Percentiles rank a stretch among this genome's conserved stretches.
These are phyloP conservation scores for Phaffia rhodozyma DNA, from an alignment of 1,284 basidiomycete genomes.

Conservation along the genomic window DNA sequence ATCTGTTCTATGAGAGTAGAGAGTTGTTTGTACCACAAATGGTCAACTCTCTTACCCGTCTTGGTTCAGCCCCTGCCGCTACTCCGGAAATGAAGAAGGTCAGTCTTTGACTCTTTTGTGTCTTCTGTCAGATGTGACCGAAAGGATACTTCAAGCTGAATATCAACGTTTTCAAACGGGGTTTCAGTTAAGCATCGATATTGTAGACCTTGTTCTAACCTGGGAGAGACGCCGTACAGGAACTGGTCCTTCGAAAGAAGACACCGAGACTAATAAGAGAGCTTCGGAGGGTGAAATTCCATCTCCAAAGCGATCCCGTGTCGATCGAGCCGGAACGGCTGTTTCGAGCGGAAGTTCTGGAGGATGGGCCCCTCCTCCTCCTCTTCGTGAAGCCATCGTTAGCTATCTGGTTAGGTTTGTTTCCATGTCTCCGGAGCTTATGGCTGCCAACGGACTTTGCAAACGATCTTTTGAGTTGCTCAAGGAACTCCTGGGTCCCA, in stretches of 20 bases:
- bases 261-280: constrained; percentile 31
- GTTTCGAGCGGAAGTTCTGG: constrained; percentile 32
- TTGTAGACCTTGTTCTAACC: constrained; percentile 71
- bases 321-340: constrained; percentile 38
- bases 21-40: constrained; percentile 94
- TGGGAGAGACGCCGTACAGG: constrained; percentile 57
- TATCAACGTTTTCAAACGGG: constrained; percentile 22
- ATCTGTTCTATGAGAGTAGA: constrained; percentile 86
- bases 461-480: constrained; percentile 70
- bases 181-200: constrained; percentile 54
- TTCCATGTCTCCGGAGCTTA: constrained; percentile 57
- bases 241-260: constrained; percentile 38
- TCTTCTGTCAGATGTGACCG: constrained; percentile 33
- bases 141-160: constrained; percentile 36
- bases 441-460: constrained; percentile 51
- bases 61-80: constrained; percentile 65
- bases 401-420: constrained; percentile 84
- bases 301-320: constrained; percentile 36
- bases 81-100: constrained; percentile 63
- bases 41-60: constrained; percentile 75
- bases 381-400: constrained; percentile 76
- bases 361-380: constrained; percentile 62
- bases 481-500: constrained; percentile 63
- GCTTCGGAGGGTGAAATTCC: constrained; percentile 23
- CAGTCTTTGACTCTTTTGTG: neutral